Conservation (phyloP, 1,284 basidiomycete genomes). For the Apiotrichum laibachii region DNA sequence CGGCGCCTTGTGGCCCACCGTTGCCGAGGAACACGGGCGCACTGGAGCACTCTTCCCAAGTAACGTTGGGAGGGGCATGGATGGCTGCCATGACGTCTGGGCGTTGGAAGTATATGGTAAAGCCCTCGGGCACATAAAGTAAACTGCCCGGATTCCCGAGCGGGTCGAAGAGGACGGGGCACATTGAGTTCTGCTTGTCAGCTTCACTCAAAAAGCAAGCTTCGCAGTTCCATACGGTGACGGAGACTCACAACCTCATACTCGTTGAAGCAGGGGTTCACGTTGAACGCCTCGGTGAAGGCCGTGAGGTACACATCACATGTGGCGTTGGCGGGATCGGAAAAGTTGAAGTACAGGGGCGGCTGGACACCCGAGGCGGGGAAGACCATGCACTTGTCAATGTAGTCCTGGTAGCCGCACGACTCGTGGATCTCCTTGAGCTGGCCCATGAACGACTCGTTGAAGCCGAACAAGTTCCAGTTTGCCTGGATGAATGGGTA, state of each 20-base stretch:
- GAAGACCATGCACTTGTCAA: slow-evolving; percentile 60
- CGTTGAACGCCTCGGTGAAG: slow-evolving; percentile 59
- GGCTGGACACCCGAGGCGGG: slow-evolving; percentile 58
- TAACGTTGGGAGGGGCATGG: slow-evolving; percentile 63
- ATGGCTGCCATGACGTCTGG: slow-evolving; percentile 68
- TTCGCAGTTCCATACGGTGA: too few relatives aligned
- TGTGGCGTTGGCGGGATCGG: slow-evolving; percentile 50
- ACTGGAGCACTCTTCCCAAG: slow-evolving; percentile 63
- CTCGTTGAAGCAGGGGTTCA: slow-evolving; percentile 72
- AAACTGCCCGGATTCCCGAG: slow-evolving; percentile 66
- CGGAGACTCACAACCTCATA: slow-evolving; percentile 61
- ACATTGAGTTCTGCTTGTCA: slow-evolving; percentile 37
- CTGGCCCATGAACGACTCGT: slow-evolving; percentile 60
- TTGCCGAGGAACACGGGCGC: slow-evolving; percentile 61
- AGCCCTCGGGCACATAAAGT: neutral
- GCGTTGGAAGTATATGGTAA: slow-evolving; percentile 62
- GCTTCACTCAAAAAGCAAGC: too few relatives aligned
- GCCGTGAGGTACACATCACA: slow-evolving; percentile 68
- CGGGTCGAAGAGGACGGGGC: slow-evolving; percentile 67
- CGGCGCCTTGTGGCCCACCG: slow-evolving; percentile 8
- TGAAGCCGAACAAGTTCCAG: slow-evolving; percentile 24
- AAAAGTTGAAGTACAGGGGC: slow-evolving; percentile 10
- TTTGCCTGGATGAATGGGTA: slow-evolving; percentile 16
- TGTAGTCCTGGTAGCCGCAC: slow-evolving; percentile 67
- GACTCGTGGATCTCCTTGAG: slow-evolving; percentile 57